These are phyloP conservation scores for Euphorbia lathyris DNA, from an alignment of 345 rosid species.

Conservation along the genomic window DNA sequence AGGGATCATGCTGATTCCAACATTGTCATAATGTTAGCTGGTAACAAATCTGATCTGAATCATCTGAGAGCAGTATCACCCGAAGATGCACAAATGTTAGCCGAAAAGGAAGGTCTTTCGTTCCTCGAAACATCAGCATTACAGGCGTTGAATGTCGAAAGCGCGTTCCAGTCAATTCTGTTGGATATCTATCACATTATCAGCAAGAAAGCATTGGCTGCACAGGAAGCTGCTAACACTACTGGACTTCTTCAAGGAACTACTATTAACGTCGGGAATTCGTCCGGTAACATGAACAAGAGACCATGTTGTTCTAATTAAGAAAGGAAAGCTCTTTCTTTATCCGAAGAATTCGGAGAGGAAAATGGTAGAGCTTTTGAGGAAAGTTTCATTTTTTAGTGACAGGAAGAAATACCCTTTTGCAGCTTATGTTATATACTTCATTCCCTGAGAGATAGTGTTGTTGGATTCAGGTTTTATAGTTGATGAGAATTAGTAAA, in stretches of 20 bases:
- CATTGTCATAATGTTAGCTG: conserved; percentile 70
- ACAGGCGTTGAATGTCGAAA: conserved; percentile 55
- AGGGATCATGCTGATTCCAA: conserved; percentile 72
- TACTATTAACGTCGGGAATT: conserved; percentile 53
- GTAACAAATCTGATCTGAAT: conserved; percentile 62
- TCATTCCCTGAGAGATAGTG: background rate
- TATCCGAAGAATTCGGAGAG: background rate
- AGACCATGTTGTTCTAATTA: conserved; percentile 56
- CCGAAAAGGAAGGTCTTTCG: conserved; percentile 46
- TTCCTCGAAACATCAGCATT: conserved; percentile 65
- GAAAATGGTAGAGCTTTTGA: background rate
- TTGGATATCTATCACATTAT: conserved; percentile 55
- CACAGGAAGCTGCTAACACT: conserved; percentile 45
- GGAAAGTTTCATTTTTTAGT: conserved; percentile 6
- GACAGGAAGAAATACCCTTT: background rate
- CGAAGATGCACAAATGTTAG: conserved; percentile 40
- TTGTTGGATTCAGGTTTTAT: background rate
- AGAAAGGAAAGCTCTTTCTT: too few species aligned
- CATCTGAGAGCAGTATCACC: conserved; percentile 43
- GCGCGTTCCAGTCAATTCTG: conserved; percentile 59
- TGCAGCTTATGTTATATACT: background rate
- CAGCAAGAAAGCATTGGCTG: conserved; percentile 62
- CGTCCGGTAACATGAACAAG: conserved; percentile 38
- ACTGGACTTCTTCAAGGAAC: conserved; percentile 61
- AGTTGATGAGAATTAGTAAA: too few species aligned